A percentile compares a stretch with the other conserved stretches of the same genome.
Conservation (phyloP, 768 basidiomycete species). For the Termitomyces sp. region DNA sequence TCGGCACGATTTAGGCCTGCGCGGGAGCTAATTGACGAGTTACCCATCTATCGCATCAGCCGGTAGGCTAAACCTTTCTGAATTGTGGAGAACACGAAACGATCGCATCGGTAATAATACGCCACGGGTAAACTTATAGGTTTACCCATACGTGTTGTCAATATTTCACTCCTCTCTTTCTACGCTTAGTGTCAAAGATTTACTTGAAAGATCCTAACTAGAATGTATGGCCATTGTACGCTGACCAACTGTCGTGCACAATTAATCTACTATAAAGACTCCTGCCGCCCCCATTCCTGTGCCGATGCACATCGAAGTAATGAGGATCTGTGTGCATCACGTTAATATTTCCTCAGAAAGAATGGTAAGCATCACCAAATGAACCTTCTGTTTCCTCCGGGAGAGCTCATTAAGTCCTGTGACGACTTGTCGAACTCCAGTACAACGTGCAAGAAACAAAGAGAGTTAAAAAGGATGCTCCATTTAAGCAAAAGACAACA, state of each 20-base stretch:
- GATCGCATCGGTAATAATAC: neutral
- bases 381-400: conserved; percentile 64
- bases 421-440: conserved; percentile 80
- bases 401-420: conserved; percentile 75
- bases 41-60: conserved; percentile 28
- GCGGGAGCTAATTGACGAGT: conserved; percentile 14
- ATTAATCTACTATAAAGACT: conserved; percentile 56
- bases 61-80: conserved; percentile 57
- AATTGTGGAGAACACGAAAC: conserved; percentile 83
- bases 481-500: conserved; percentile 13
- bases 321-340: conserved; percentile 45
- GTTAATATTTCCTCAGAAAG: neutral
- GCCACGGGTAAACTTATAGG: neutral
- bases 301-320: conserved; percentile 89
- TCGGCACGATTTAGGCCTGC: conserved; percentile 70
- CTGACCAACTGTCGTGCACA: neutral
- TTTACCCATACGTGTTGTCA: no score
- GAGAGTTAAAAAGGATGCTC: neutral
- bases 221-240: no score
- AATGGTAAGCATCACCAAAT: conserved; percentile 9
- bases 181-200: neutral
- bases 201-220: no score
- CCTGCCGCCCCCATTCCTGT: conserved; percentile 91
- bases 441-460: conserved; percentile 47
- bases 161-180: no score